Evolutionary conservation across 441 rosid species (phyloP).

Genomic region (Erodium texanum): DNA sequence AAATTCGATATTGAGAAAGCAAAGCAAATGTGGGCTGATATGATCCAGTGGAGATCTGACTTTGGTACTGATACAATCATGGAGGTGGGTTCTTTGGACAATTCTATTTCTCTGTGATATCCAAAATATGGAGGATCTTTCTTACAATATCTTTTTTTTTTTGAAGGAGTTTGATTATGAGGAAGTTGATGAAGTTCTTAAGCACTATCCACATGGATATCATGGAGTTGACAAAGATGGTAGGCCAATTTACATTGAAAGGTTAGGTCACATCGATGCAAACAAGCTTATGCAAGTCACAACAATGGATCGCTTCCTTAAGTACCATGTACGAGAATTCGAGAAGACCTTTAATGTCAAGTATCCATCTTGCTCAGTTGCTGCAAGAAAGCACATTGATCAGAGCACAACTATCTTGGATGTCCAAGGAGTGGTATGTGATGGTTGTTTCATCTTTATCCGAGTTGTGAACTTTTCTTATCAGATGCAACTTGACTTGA

Average conservation of each 20-base stretch:
- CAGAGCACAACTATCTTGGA: constrained; percentile 94
- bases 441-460: not conserved
- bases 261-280: constrained; percentile 71
- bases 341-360: constrained; percentile 64
- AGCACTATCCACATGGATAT: constrained; percentile 89
- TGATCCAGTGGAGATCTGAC: constrained; percentile 63
- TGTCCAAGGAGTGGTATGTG: constrained; percentile 88
- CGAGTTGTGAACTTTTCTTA: no score
- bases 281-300: constrained; percentile 61
- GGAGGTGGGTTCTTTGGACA: constrained; percentile 30
- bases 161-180: constrained; percentile 47
- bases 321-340: constrained; percentile 56
- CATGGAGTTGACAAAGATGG: constrained; percentile 93
- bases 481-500: not conserved
- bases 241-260: constrained; percentile 75
- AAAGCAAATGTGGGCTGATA: constrained; percentile 66
- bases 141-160: no score
- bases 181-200: constrained; percentile 63
- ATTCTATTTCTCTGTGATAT: not conserved
- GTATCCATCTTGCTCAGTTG: constrained; percentile 77
- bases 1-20: constrained; percentile 52
- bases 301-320: constrained; percentile 45
- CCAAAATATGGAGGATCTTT: no score
- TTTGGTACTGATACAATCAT: constrained; percentile 54
- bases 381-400: constrained; percentile 71